Percentiles rank a stretch among this genome's conserved stretches.
Evolutionary conservation across 371 early-diverging fungal genomes (phyloP).

Genomic region (Syncephalastrum racemosum): DNA sequence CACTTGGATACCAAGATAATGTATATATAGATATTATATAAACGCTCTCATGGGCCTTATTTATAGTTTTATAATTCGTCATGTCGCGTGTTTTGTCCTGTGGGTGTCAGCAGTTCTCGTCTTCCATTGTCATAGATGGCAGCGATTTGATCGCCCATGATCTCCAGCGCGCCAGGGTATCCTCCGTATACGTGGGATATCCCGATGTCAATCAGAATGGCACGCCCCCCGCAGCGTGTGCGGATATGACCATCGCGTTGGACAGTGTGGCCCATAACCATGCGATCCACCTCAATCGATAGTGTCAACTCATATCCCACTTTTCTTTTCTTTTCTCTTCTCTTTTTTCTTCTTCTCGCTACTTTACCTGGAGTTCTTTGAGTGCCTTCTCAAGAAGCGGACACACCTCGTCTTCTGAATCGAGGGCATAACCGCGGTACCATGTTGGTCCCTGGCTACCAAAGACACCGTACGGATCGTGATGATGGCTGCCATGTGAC

Average conservation of each 20-base stretch:
- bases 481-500: slow-evolving; percentile 19
- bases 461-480: slow-evolving; percentile 40
- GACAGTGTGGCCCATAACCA: slow-evolving; percentile 80
- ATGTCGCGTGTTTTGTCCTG: too few species aligned
- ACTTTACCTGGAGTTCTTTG: slow-evolving; percentile 39
- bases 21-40: too few species aligned
- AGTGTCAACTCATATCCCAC: neutral
- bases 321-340: neutral
- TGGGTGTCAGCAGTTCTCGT: neutral
- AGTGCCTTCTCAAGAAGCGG: slow-evolving; percentile 51
- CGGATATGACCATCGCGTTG: slow-evolving; percentile 64
- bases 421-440: slow-evolving; percentile 71
- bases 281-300: slow-evolving; percentile 58
- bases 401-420: slow-evolving; percentile 52
- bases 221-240: slow-evolving; percentile 62
- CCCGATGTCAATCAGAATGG: slow-evolving; percentile 77
- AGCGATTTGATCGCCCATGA: slow-evolving; percentile 31
- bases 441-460: slow-evolving; percentile 53
- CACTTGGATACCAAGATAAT: too few species aligned
- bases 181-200: slow-evolving; percentile 69
- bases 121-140: slow-evolving; percentile 29
- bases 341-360: neutral
- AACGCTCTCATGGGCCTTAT: too few species aligned
- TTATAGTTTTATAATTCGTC: too few species aligned
- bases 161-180: slow-evolving; percentile 61